These are phyloP conservation scores for Suillus plorans DNA, from an alignment of 768 basidiomycete species.

Conservation along the genomic window DNA sequence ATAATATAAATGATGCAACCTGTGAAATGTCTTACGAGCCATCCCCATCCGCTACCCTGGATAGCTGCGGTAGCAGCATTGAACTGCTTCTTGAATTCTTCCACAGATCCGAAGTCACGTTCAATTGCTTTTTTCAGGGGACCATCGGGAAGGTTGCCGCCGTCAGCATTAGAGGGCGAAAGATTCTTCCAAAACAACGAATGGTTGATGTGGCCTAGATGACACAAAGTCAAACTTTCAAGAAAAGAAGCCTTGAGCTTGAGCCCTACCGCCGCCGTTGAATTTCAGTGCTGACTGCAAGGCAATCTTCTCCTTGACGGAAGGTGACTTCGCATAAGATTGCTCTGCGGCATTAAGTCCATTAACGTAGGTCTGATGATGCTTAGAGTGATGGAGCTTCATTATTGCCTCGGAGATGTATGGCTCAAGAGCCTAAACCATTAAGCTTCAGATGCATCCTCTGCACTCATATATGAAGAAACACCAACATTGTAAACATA, in stretches of 20 bases:
- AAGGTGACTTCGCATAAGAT: slow-evolving; percentile 62
- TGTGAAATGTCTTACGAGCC: slow-evolving; percentile 62
- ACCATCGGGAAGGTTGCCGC: slow-evolving; percentile 64
- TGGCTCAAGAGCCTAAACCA: slow-evolving; percentile 79
- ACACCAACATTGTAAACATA: slow-evolving; percentile 73
- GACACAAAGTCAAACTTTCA: not conserved
- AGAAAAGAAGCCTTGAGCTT: not conserved
- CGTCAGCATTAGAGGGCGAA: slow-evolving; percentile 63
- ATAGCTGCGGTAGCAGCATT: slow-evolving; percentile 88
- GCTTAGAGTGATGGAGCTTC: slow-evolving; percentile 90
- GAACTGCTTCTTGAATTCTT: slow-evolving; percentile 81
- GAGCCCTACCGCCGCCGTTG: slow-evolving; percentile 81
- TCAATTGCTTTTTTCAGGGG: slow-evolving; percentile 75
- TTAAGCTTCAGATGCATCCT: slow-evolving; percentile 2
- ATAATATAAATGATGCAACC: not conserved
- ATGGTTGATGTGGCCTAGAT: slow-evolving; percentile 87
- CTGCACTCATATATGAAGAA: slow-evolving; percentile 1
- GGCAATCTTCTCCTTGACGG: slow-evolving; percentile 74
- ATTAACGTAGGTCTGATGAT: slow-evolving; percentile 91
- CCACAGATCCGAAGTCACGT: slow-evolving; percentile 84
- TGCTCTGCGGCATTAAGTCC: slow-evolving; percentile 93
- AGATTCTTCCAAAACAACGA: slow-evolving; percentile 98
- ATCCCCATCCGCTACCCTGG: slow-evolving; percentile 98
- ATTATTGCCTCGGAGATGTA: slow-evolving; percentile 91
- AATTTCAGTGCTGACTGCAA: slow-evolving; percentile 94